Base-by-base conservation (phyloP, 495 filamentous ascomycete species). In the Cryomyces minteri region DNA sequence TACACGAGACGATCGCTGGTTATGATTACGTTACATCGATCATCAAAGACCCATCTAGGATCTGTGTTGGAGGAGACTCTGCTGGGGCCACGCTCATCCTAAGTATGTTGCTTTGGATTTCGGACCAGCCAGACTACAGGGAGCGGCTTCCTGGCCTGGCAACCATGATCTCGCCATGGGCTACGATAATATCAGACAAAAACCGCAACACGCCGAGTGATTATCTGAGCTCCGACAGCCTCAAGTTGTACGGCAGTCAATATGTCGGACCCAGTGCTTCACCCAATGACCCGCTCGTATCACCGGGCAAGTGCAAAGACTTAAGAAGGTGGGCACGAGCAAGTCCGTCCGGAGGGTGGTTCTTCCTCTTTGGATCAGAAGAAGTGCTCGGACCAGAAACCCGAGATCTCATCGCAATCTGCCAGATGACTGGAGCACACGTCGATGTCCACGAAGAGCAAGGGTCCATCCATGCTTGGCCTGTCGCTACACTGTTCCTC, bases 401-500 rank as follows among this genome's bases (percentile, higher is more conserved):
- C 32, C 54, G 68, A 45, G 58, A 62, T 9, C 53, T 82, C 39
- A 58, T 78, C 11, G 51, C 50, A 10, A 51, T 70, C 31, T 58
- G 81, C 38, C 52, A 64, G 36, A 57, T 60, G 29, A 65, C 66
- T n/a, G 63, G 62, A 40, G 60, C 69, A 39, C 51, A 58, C 28
- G 68, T 80, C 8, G 54, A 54, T 31, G 66, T 63, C 43, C 51
- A 63, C 43, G 65, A 67, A 54, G 74, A 80, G 50, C 58, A 63
- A 33, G 78, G 72, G 4, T 76, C 70, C 18, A 75, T 86, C 45
- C 82, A 88, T 62, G 80, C 79, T 8, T 87, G 82, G 83, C 82
- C 82, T 10, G 76, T 88, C 29, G 81, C 76, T 11, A 69, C 67
- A 32, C 54, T 85, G 39, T 87, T 84, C 55, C 59, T 86, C 12